Evolutionary conservation across 2,329 filamentous ascomycete genomes (phyloP), one percentile per base, ranked within the genome.

Genomic region (Colletotrichum acutatum): DNA sequence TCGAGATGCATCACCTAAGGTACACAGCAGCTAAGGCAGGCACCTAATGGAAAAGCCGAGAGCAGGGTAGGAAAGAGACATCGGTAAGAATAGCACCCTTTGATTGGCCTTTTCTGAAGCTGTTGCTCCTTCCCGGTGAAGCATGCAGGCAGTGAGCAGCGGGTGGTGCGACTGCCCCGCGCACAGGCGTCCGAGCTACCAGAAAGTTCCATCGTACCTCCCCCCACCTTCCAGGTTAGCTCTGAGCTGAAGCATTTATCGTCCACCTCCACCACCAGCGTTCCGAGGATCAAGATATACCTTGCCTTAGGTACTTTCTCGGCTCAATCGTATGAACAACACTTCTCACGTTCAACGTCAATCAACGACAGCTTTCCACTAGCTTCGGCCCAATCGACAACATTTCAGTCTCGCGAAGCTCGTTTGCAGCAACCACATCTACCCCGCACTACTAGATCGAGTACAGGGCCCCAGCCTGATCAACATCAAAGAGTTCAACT

Each of bases 141-240:
- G 49, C 52, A 54, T 56, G 52, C 52, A 65, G 30, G 32, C 7
- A 32, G n/a, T 37, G 22, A n/a, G 32, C 32, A n/a, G 28, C 26
- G 30, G 49, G 37, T 42, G 37, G 37, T 42, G 16, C 37, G 37
- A 42, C 49, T 56, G 62, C 62, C 62, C 62, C 62, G 62, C 62
- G 52, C 52, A 12, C 32, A 42, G 22, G 22, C 52, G 32, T 56
- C 61, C n/a, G 61, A 65, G 53, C 53, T 65, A 53, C 62, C 62
- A 63, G 61, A 63, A 42, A 63, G 61, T 65, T 65, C 49, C 52
- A 65, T 65, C 22, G 62, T 26, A 65, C 49, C 52, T 65, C 24
- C 52, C 53, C 53, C 49, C 24, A 52, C 8, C 52, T 32, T 32
- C 62, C 52, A 65, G 49, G 32, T 28, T 16, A 65, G 62, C 62